Conservation (phyloP, 2,329 filamentous ascomycete species). For the Trichophyton verrucosum region DNA sequence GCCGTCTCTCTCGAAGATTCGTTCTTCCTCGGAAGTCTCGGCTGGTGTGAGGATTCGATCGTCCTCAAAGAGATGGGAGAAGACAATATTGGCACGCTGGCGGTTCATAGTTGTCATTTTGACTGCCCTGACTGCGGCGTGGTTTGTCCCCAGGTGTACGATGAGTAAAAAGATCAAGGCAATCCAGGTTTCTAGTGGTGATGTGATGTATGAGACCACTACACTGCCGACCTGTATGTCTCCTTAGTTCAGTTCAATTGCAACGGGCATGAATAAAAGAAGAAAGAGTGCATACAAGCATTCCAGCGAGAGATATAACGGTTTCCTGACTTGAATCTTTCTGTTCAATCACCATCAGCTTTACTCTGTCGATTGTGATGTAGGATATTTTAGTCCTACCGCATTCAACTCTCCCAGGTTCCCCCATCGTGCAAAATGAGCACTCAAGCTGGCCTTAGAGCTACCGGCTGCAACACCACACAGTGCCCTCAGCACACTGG, state of each 20-base stretch:
- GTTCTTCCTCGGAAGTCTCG: constrained; percentile 49
- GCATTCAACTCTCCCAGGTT: constrained; percentile 91
- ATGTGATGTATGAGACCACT: constrained; percentile 63
- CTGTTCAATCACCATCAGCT: constrained; percentile 21
- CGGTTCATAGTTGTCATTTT: constrained; percentile 74
- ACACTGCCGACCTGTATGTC: constrained; percentile 53
- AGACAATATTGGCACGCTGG: constrained; percentile 70
- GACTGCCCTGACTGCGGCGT: constrained; percentile 70
- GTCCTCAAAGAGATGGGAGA: constrained; percentile 43
- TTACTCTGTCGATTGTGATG: not conserved
- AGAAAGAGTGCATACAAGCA: constrained; percentile 45
- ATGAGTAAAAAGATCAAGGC: constrained; percentile 59
- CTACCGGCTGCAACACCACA: constrained; percentile 86
- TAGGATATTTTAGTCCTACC: constrained; percentile 28
- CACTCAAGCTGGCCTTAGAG: constrained; percentile 78
- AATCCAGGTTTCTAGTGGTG: constrained; percentile 58
- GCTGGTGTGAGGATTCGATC: constrained; percentile 42
- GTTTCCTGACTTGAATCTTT: constrained; percentile 95
- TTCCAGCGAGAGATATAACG: constrained; percentile 74
- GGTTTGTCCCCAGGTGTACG: constrained; percentile 73
- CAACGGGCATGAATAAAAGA: not conserved
- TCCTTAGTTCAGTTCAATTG: not conserved
- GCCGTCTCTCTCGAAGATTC: constrained; percentile 50
- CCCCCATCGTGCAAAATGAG: constrained; percentile 76
- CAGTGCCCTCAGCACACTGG: constrained; percentile 52